Percentiles rank a stretch among this genome's conserved stretches.
Evolutionary conservation across 257 asterid genomes (phyloP).

Genomic region (Przewalskia tangutica): DNA sequence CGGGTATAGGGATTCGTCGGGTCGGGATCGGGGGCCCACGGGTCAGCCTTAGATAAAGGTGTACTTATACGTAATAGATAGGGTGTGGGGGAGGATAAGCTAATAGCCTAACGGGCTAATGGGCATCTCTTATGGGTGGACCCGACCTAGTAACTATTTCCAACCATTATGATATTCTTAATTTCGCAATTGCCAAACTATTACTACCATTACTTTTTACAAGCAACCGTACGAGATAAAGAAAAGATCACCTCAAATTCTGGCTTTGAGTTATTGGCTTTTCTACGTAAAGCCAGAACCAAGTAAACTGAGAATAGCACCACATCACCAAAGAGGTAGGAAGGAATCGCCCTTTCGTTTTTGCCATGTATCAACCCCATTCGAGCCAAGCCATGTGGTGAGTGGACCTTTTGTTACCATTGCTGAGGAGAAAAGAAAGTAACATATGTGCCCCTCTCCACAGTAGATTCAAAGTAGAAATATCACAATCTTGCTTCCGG

Average conservation of each 20-base stretch:
- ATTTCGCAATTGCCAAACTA: no score
- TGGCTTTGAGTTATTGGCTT: background rate
- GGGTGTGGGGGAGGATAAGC: no score
- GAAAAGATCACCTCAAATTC: background rate
- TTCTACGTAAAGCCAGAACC: background rate
- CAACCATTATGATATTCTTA: no score
- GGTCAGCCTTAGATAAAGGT: no score
- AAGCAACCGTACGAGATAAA: background rate
- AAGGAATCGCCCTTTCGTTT: background rate
- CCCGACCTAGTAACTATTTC: no score
- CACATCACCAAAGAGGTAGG: background rate
- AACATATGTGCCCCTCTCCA: background rate
- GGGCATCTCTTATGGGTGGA: no score
- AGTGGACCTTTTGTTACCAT: conserved; percentile 1
- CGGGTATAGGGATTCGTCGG: no score
- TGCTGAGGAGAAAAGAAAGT: background rate
- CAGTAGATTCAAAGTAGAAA: background rate
- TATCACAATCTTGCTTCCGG: background rate
- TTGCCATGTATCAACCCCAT: background rate
- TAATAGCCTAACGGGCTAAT: no score
- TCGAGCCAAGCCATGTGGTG: background rate
- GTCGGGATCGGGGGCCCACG: no score
- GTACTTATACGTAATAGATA: no score
- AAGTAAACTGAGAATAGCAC: background rate
- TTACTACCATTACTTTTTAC: background rate